Conservation (phyloP, 163 green algal species). For the Volvox carteri region DNA sequence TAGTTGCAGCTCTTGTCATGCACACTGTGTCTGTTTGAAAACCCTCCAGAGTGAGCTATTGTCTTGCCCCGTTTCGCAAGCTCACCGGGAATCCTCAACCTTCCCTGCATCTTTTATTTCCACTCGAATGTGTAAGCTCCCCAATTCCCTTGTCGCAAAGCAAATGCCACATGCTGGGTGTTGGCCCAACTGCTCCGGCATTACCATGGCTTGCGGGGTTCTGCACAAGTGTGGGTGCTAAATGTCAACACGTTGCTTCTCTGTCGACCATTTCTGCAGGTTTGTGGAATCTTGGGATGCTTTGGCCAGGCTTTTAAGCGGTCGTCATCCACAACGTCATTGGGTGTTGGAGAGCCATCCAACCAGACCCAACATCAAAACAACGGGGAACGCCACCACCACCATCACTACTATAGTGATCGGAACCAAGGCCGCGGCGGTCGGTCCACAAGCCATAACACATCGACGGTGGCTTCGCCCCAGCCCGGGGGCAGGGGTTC, state of each 20-base stretch:
- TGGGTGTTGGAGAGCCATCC: neutral
- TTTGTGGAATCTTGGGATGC: slow-evolving; percentile 32
- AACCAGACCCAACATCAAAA: slow-evolving; percentile 2
- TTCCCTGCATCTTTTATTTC: too few species aligned
- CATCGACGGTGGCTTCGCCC: neutral
- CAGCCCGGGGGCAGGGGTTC: too few species aligned
- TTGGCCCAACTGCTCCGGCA: too few species aligned
- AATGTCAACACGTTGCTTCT: neutral
- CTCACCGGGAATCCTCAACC: too few species aligned
- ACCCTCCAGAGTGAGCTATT: neutral
- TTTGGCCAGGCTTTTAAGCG: slow-evolving; percentile 12
- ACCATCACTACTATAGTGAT: slow-evolving; percentile 7
- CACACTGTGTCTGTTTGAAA: neutral
- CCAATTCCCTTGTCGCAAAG: neutral
- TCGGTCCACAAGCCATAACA: neutral
- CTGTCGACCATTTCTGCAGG: neutral
- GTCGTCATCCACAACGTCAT: neutral
- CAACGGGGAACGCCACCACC: neutral
- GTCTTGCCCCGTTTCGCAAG: neutral
- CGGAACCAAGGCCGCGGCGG: slow-evolving; percentile 1
- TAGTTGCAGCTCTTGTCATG: neutral
- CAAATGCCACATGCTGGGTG: neutral
- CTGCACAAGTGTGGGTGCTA: neutral
- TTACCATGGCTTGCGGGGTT: neutral
- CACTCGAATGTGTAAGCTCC: too few species aligned